Conservation (phyloP, 176 grass and related monocot species). For the Rhipidocladum racemiflorum region DNA sequence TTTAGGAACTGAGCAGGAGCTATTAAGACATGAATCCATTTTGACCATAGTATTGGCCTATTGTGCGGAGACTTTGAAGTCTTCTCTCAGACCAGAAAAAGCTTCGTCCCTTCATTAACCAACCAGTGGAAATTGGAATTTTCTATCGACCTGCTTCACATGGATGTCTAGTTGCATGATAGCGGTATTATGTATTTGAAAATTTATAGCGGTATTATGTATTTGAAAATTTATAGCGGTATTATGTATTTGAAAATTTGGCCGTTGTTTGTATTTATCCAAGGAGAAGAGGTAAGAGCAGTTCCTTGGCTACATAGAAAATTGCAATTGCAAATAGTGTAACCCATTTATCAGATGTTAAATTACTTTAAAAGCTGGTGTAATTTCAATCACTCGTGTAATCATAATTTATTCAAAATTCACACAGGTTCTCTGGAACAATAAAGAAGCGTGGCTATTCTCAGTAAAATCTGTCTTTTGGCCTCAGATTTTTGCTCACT, state of each 20-base stretch:
- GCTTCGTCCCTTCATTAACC: background rate
- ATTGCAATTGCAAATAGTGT: background rate
- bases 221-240: background rate
- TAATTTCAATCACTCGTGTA: background rate
- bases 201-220: background rate
- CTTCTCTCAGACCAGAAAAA: background rate
- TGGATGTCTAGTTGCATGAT: background rate
- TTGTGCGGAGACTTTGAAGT: background rate
- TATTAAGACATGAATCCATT: background rate
- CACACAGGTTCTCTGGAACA: background rate
- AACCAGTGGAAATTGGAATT: background rate
- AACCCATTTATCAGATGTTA: background rate
- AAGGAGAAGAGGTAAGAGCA: background rate
- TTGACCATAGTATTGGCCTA: background rate
- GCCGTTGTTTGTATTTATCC: background rate
- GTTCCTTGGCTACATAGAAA: background rate
- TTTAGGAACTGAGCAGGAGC: background rate
- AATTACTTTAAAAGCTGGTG: background rate
- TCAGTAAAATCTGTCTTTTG: too few species aligned
- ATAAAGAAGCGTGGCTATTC: background rate
- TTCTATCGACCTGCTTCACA: background rate
- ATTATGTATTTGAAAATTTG: background rate
- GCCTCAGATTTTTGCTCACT: too few species aligned
- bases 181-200: background rate
- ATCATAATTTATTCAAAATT: background rate